phyloP scores from a whole-genome alignment of 2,329 filamentous ascomycete species.

The Metarhizium guizhouense region DNA sequence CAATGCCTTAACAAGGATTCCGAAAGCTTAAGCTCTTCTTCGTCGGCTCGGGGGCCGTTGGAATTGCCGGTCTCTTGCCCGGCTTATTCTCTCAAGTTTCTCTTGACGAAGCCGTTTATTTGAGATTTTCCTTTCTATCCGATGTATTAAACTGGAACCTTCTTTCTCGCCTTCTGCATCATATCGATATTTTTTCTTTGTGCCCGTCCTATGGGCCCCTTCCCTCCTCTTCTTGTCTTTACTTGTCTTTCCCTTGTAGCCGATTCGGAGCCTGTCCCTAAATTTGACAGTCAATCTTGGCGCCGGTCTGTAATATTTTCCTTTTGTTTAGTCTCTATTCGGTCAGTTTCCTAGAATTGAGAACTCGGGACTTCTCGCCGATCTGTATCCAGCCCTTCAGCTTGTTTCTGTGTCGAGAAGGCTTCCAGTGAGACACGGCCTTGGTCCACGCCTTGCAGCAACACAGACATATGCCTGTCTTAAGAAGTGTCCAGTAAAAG shows the following conservation, averaged over 20 bases:
- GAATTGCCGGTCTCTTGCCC: background rate
- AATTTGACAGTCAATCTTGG: background rate
- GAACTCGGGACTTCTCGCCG: background rate
- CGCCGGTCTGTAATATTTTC: background rate
- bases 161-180: background rate
- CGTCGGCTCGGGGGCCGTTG: background rate
- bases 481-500: background rate
- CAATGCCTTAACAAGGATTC: background rate
- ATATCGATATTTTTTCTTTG: background rate
- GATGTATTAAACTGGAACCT: too few relatives aligned
- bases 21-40: background rate
- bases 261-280: background rate
- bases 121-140: too few relatives aligned
- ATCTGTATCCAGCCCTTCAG: background rate
- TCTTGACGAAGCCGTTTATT: too few relatives aligned
- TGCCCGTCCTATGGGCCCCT: background rate
- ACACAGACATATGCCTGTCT: slow-evolving; percentile 1
- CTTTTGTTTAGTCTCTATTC: background rate
- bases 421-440: slow-evolving; percentile 1
- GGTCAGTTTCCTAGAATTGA: background rate
- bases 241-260: background rate
- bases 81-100: background rate
- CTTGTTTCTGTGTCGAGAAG: slow-evolving; percentile 1
- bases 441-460: background rate
- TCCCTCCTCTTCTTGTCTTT: background rate